phyloP scores from a whole-genome alignment of 768 basidiomycete genomes.

The Leucocoprinus birnbaumii region DNA sequence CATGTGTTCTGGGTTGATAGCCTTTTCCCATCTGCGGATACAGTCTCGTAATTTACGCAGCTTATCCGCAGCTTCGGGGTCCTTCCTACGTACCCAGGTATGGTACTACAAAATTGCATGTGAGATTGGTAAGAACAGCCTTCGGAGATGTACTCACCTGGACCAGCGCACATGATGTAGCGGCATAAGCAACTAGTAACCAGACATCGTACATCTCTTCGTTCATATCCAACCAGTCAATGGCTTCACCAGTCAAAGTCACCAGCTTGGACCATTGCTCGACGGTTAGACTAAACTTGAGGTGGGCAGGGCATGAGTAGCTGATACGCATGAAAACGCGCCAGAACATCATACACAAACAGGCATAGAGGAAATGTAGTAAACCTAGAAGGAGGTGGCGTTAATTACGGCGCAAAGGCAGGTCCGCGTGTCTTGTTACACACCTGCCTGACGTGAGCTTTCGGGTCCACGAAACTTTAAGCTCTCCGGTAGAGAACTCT shows the following conservation, averaged over 20 bases:
- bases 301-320: conserved; percentile 85
- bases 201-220: conserved; percentile 84
- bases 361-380: conserved; percentile 84
- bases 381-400: conserved; percentile 49
- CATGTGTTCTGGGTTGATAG: conserved; percentile 92
- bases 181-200: conserved; percentile 83
- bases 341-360: conserved; percentile 96
- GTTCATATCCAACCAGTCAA: conserved; percentile 87
- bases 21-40: conserved; percentile 82
- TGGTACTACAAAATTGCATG: conserved; percentile 69
- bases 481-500: conserved; percentile 69
- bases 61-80: conserved; percentile 68
- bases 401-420: not conserved
- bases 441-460: conserved; percentile 65
- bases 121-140: conserved; percentile 12
- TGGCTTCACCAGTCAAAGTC: conserved; percentile 69
- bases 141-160: conserved; percentile 54
- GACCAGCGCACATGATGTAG: conserved; percentile 85
- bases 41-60: conserved; percentile 82
- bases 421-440: conserved; percentile 19
- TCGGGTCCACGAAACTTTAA: conserved; percentile 76
- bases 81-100: conserved; percentile 85
- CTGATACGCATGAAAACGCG: conserved; percentile 98
- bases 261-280: conserved; percentile 79
- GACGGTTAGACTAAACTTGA: conserved; percentile 81